These are phyloP conservation scores for Clonostachys solani DNA, from an alignment of 2,329 filamentous ascomycete genomes.

Conservation along the genomic window DNA sequence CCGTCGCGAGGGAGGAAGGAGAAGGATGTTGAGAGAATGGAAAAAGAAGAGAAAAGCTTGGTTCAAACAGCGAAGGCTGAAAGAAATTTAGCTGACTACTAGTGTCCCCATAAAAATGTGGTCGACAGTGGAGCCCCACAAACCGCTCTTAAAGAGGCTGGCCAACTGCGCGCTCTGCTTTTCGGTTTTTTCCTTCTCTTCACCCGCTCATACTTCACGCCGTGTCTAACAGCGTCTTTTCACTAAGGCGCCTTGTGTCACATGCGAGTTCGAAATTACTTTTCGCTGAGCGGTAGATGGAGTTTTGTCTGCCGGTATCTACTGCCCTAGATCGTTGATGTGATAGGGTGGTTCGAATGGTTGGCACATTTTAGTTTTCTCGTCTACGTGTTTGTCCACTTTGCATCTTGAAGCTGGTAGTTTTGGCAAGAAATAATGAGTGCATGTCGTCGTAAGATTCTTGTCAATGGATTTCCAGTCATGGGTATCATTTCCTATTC, in stretches of 20 bases:
- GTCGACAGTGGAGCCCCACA: constrained; percentile 10
- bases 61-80: no score
- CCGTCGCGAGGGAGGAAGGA: constrained; percentile 3
- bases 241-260: no score
- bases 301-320: constrained; percentile 70
- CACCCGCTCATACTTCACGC: constrained; percentile 21
- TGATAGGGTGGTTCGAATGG: constrained; percentile 84
- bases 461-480: background rate
- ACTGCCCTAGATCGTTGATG: constrained; percentile 71
- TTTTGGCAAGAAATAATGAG: background rate
- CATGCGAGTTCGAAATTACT: constrained; percentile 17
- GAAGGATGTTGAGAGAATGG: background rate
- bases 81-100: no score
- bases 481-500: constrained; percentile 17
- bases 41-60: constrained; percentile 1
- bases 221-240: constrained; percentile 16
- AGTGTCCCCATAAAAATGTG: constrained; percentile 1
- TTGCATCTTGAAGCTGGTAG: background rate
- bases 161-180: constrained; percentile 15
- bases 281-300: constrained; percentile 59
- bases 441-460: background rate
- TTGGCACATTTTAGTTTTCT: constrained; percentile 54
- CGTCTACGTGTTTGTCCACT: constrained; percentile 4
- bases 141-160: background rate
- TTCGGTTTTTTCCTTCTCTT: constrained; percentile 12